phyloP scores from a whole-genome alignment of 2,329 filamentous ascomycete species.

The Colletotrichum sansevieriae region DNA sequence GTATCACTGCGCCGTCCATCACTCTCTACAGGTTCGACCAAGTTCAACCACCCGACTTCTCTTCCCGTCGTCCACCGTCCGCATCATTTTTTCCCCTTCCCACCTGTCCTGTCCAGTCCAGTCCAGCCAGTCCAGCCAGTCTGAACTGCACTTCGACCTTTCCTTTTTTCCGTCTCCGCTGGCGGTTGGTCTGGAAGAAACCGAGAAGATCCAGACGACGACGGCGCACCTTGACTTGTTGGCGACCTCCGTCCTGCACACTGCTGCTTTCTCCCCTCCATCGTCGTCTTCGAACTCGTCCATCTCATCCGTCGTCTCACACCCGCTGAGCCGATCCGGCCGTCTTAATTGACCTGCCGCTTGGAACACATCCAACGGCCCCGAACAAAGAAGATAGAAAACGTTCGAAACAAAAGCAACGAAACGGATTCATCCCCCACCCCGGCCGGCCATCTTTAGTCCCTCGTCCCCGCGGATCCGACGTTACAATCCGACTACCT shows the following conservation, averaged over 20 bases:
- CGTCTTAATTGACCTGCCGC: conserved; percentile 11
- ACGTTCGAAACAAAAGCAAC: conserved; percentile 5
- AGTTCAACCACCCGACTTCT: conserved; percentile 1
- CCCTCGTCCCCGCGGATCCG: neutral
- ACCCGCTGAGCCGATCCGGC: conserved; percentile 4
- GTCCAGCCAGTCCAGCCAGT: neutral
- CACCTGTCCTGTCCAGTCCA: neutral
- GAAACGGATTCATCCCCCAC: neutral
- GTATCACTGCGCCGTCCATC: neutral
- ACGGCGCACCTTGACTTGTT: conserved; percentile 14
- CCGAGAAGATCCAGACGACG: conserved; percentile 15
- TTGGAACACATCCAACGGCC: neutral
- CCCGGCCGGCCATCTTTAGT: neutral
- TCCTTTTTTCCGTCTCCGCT: neutral
- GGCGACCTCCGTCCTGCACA: neutral
- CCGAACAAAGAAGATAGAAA: neutral
- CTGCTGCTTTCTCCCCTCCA: neutral
- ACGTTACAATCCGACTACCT: neutral
- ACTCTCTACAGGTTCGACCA: neutral
- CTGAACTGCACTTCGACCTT: neutral
- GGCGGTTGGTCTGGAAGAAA: conserved; percentile 13
- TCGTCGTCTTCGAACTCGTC: too few species aligned
- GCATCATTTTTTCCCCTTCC: neutral
- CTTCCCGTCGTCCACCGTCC: neutral
- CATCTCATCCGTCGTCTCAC: neutral